A percentile compares a stretch with the other conserved stretches of the same genome.
Conservation (phyloP, 2,329 filamentous ascomycete species). For the Aureobasidium vineae region DNA sequence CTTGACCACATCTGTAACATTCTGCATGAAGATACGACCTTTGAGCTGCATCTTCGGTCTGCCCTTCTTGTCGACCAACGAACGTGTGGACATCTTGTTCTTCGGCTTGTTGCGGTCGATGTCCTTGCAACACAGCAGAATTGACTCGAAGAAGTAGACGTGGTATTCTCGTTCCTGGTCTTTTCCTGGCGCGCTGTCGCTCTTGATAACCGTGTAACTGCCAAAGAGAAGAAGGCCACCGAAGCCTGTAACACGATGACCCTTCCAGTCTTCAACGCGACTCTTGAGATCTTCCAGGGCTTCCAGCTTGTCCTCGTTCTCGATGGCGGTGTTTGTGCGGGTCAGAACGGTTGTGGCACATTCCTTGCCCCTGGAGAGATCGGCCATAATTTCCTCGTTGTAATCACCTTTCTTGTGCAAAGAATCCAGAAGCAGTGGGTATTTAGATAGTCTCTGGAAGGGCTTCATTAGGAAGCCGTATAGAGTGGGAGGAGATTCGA, state of each 20-base stretch:
- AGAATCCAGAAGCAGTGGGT: slow-evolving; percentile 85
- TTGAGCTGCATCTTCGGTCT: slow-evolving; percentile 84
- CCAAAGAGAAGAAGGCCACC: slow-evolving; percentile 85
- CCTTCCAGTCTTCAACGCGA: slow-evolving; percentile 96
- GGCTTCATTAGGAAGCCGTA: slow-evolving; percentile 94
- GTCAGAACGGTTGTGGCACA: slow-evolving; percentile 78
- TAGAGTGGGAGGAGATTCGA: slow-evolving; percentile 80
- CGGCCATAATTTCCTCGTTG: slow-evolving; percentile 65
- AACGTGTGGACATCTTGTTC: slow-evolving; percentile 71
- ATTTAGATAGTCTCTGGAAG: slow-evolving; percentile 93
- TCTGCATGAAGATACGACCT: slow-evolving; percentile 98
- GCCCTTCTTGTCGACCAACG: slow-evolving; percentile 64
- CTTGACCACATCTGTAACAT: slow-evolving; percentile 91
- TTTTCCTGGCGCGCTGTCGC: slow-evolving; percentile 60
- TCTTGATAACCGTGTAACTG: slow-evolving; percentile 84
- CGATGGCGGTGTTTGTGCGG: slow-evolving; percentile 86
- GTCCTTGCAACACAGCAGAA: slow-evolving; percentile 96
- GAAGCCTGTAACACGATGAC: slow-evolving; percentile 85
- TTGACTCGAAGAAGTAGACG: slow-evolving; percentile 95
- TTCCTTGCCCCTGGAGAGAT: slow-evolving; percentile 73
- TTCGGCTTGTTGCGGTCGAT: slow-evolving; percentile 79
- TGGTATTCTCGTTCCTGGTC: slow-evolving; percentile 97
- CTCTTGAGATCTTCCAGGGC: slow-evolving; percentile 76
- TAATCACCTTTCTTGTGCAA: slow-evolving; percentile 78
- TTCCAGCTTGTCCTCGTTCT: slow-evolving; percentile 79